phyloP scores from a whole-genome alignment of 1,284 basidiomycete species.

The Cryptococcus floricola region DNA sequence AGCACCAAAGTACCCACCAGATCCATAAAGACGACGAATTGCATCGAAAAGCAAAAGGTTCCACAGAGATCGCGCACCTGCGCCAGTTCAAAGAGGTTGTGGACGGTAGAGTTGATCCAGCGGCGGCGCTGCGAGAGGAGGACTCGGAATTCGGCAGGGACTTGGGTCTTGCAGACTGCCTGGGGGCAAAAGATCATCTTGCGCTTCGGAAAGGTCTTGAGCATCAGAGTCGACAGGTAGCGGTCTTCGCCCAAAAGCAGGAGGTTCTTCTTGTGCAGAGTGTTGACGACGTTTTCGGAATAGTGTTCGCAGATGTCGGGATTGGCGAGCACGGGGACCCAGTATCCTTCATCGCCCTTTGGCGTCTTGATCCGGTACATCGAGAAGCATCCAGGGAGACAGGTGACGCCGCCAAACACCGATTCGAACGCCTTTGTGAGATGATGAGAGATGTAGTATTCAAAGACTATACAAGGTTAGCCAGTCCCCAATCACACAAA shows the following conservation, averaged over 20 bases:
- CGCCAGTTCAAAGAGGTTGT: constrained; percentile 90
- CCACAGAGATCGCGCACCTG: constrained; percentile 92
- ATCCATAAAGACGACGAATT: constrained; percentile 98
- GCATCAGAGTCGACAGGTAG: constrained; percentile 89
- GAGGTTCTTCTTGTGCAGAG: constrained; percentile 98
- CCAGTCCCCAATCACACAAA: background rate
- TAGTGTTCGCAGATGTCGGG: constrained; percentile 97
- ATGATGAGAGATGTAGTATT: constrained; percentile 99
- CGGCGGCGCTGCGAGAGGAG: constrained; percentile 93
- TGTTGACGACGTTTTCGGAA: constrained; percentile 95
- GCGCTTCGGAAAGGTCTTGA: constrained; percentile 97
- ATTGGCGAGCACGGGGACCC: constrained; percentile 96
- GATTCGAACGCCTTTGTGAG: constrained; percentile 98
- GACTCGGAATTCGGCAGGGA: constrained; percentile 90
- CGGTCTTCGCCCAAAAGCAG: constrained; percentile 97
- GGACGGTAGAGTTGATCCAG: constrained; percentile 99
- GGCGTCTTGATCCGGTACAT: constrained; percentile 99
- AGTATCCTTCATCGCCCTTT: constrained; percentile 84
- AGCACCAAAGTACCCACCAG: constrained; percentile 91
- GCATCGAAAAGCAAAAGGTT: constrained; percentile 96
- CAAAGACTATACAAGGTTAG: constrained; percentile 66
- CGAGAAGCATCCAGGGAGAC: constrained; percentile 97
- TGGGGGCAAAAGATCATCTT: constrained; percentile 99
- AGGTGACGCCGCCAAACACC: constrained; percentile 98
- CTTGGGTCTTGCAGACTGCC: constrained; percentile 96